Base-by-base conservation (phyloP, 2,329 filamentous ascomycete genomes). In the Neofusicoccum ribis region DNA sequence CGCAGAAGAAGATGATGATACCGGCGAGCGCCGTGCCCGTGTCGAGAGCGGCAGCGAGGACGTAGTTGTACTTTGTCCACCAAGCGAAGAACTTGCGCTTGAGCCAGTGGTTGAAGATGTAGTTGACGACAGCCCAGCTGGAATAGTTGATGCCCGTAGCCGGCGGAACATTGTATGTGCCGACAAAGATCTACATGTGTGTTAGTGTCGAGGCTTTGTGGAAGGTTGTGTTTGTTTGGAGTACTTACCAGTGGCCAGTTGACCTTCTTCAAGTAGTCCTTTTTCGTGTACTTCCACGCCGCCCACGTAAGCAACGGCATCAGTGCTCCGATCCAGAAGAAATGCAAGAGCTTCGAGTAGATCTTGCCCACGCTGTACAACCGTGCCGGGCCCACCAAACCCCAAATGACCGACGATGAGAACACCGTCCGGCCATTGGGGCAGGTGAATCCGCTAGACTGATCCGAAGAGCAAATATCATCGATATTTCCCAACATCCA, bases 11-110 rank as follows among this genome's bases (percentile, higher is more conserved):
- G 27, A 76, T 77, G 34, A 75, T 59, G 7, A 76, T 68, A 0
- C 73, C 75, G 1, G 71, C 73, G 3, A 76, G 64, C 0, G 74
- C 74, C 1, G 74, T 76, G 5, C 74, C 74, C 0, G 74, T 77
- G 64, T 77, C 74, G 71, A 77, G 75, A 0, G 73, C 73, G 11
- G 73, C 72, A 39, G 74, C 72, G 17, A 72, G 56, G 4, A 75
- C 83, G 74, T 92, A 92, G 79, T 92, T 92, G 79, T 91, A 92
- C 75, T 89, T 87, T 75, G 89, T 80, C 90, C 90, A 92, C 90
- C 89, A 92, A 3, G 39, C 77, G 84, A 59, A 64, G 37, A 64
- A 64, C 17, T 41, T 49, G n/a, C 14, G 23, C 5, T 43, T 64
- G 73, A 92, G 85, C 70, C 82, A 86, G 70, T 84, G 89, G 77